Base-by-base conservation (phyloP, 1,284 basidiomycete species). In the Trichosporon ovoides region DNA sequence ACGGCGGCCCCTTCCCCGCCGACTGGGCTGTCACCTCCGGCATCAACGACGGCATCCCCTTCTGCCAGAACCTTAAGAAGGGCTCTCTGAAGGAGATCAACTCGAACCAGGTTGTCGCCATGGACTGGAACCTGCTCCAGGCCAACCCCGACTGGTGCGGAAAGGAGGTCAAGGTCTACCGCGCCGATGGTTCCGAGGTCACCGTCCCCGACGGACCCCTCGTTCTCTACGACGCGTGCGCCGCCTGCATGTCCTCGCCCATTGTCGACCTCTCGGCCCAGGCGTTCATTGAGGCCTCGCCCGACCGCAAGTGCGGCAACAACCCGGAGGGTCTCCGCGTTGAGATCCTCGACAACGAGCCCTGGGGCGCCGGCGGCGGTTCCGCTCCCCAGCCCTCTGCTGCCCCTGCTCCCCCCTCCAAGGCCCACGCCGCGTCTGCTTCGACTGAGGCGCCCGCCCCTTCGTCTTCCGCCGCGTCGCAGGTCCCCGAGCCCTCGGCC, bases 221-320 rank as follows among this genome's bases (percentile, higher is more conserved):
- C 20, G 62, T 69, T 49, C 63, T 72, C 35, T 70, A 63, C 56
- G 71, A 73, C 55, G 62, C 59, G 19, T 73, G 71, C 55, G 66
- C 53, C 22, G 68, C 66, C 9, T 69, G 68, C 50, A 52, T 55
- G 31, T 49, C 59, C 12, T 53, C 55, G 20, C 37, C 12, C 12
- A 72, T 67, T 20, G 55, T 73, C 43, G 71, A 73, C 56, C 24
- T 72, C 7, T 71, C 69, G 1, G 71, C 62, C 36, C 55, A 61
- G 54, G 61, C 55, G 12, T 65, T 65, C 28, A 48, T 55, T 16
- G 35, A 53, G 18, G 37, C 58, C 40, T 55, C 50, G 35, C 59
- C 57, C 38, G 63, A 61, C 38, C 52, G 34, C 24, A 62, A 61
- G 52, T 64, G 70, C 64, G 14, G 70, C 51, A 56, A 63, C 59